phyloP scores from a whole-genome alignment of 345 rosid genomes.

The Psidium guajava region DNA sequence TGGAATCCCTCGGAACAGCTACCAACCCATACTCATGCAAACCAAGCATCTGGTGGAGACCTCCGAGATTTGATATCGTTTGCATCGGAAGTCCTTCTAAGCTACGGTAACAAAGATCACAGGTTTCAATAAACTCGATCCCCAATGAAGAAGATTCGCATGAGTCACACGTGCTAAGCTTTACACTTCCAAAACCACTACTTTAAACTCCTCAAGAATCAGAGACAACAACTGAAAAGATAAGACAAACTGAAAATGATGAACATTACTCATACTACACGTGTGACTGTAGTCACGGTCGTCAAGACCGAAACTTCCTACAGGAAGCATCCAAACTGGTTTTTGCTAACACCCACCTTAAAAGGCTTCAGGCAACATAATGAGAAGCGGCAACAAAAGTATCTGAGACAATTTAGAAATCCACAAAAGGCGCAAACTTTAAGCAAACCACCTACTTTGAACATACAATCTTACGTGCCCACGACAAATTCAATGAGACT shows the following conservation, averaged over 20 bases:
- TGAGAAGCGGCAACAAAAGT: neutral
- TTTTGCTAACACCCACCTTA: neutral
- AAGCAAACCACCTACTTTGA: neutral
- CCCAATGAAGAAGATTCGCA: neutral
- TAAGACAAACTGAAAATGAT: neutral
- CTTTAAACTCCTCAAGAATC: neutral
- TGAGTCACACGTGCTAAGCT: neutral
- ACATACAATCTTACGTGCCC: neutral
- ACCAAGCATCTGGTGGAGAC: constrained; percentile 43
- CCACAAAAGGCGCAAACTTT: neutral
- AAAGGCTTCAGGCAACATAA: neutral
- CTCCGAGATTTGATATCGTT: constrained; percentile 46
- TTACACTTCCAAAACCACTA: neutral
- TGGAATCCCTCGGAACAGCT: constrained; percentile 57
- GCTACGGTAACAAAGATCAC: neutral
- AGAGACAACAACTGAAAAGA: neutral
- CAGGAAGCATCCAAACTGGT: too few species aligned
- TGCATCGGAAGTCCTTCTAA: neutral
- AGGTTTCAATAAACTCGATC: neutral
- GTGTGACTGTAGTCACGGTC: too few species aligned
- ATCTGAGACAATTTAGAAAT: neutral
- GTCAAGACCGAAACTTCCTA: too few species aligned
- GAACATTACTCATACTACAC: neutral
- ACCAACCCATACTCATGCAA: constrained; percentile 35
- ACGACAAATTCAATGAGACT: neutral